Base-by-base conservation (phyloP, 2,329 filamentous ascomycete species). In the Cordyceps farinosa region DNA sequence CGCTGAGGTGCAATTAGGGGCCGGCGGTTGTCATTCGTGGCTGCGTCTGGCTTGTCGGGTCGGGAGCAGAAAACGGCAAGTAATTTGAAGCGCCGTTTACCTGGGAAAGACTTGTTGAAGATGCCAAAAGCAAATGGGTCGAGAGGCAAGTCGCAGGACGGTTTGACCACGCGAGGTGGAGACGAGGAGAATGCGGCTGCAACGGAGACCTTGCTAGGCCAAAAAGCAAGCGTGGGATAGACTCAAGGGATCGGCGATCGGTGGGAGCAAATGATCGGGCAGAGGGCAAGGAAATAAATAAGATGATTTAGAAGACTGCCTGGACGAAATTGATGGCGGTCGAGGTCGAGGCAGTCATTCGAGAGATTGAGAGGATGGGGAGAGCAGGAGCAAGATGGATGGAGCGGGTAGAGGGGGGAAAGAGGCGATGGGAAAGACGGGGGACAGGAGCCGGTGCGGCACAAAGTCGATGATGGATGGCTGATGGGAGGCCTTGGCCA, bases 121-220 rank as follows among this genome's bases (percentile, higher is more conserved):
- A 50, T 51, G 56, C 34, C n/a, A 60, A 56, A 56, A 51, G 34
- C 56, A 51, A 51, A 5, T 22, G 8, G 40, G 29, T 47, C 29
- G 36, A 32, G 36, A 61, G 32, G 40, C 32, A 45, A 50, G 50
- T 61, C 42, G 59, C 59, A 54, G 51, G 59, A 61, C 30, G 42
- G 51, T 45, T 61, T 55, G 50, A 55, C 59, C 50, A 61, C 30
- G 51, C 59, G 50, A 61, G 59, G 59, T 61, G 59, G 59, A 52
- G 59, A 61, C 50, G 32, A 42, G 22, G 51, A 47, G 59, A 34
- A 36, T 60, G 57, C 59, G 51, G 59, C 59, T 54, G 30, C 42
- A 48, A 34, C 40, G 51, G 50, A 40, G 36, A 42, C 55, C 22
- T 58, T 11, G 55, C 44, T 30, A 30, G 29, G 22, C 34, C n/a